Base-by-base conservation (phyloP, 2,329 filamentous ascomycete genomes). In the Scopulariopsis brevicaulis region DNA sequence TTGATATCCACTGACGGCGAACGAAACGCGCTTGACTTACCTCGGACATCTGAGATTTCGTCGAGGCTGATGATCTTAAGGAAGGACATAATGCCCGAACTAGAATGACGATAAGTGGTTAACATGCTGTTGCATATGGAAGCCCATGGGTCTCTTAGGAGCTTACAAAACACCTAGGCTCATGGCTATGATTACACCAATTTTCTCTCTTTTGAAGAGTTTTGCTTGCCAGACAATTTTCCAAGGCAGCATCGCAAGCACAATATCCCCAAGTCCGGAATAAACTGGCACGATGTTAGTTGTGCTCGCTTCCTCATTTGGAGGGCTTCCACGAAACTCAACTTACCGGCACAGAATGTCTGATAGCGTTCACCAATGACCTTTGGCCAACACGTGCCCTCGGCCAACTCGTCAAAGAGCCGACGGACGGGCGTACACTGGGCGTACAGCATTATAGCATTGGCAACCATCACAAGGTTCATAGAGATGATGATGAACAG, bases 121-220 rank as follows among this genome's bases (percentile, higher is more conserved):
- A 60, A 56, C 40, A 53, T 34, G 55, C 20, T 20, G 6, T 15
- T 35, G 55, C 20, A 52, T 51, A 5, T 18, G 32, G 11, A 48
- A 37, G 25, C 46, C 11, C 37, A 12, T 8, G 11, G 7, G 22
- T 14, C 14, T 2, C 35, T 2, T 18, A 43, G 25, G 8, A 34
- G 58, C 69, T 61, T 63, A 73, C 71, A 75, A 72, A 1, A 75
- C 59, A 1, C 73, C 73, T 65, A 75, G 70, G 60, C 71, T 73
- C 74, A 76, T 74, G 5, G 73, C 73, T 1, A 72, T 61, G 10
- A 70, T 60, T 0, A 73, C 72, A 3, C 73, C 71, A 20, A 73
- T 59, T 56, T 74, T 74, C 55, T 75, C 73, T 59, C 67, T 70
- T 43, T 63, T 64, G 58, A 65, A 70, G 67, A 74, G 71, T 3